These are phyloP conservation scores for Rubia occidens DNA, from an alignment of 305 asterid genomes.

Conservation along the genomic window DNA sequence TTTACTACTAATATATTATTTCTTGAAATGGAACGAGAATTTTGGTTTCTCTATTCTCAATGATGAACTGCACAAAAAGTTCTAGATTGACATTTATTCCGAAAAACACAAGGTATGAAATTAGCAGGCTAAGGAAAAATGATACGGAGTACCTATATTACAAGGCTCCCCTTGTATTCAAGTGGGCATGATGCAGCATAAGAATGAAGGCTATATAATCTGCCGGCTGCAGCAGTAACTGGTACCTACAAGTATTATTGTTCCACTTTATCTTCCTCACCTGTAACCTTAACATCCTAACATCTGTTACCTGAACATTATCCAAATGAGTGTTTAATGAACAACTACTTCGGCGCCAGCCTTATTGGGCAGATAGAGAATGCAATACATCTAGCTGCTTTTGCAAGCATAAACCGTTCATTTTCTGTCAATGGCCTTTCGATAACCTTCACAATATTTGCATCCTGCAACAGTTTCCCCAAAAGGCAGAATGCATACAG, in stretches of 20 bases:
- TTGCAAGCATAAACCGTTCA: conserved; percentile 90
- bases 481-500: not conserved
- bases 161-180: not conserved
- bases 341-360: conserved; percentile 60
- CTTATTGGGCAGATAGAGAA: conserved; percentile 76
- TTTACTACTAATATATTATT: not conserved
- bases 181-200: not conserved
- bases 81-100: not conserved
- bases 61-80: not conserved
- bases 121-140: not conserved
- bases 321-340: not conserved
- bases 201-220: not conserved
- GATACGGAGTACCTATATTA: not conserved
- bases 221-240: not conserved
- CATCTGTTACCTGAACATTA: not conserved
- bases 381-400: conserved; percentile 92
- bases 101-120: not conserved
- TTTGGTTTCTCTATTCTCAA: not conserved
- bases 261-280: not conserved
- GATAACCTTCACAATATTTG: conserved; percentile 79
- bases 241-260: not conserved
- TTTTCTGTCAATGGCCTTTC: conserved; percentile 93
- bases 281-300: not conserved
- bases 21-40: not conserved
- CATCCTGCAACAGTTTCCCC: conserved; percentile 45